Evolutionary conservation across 495 filamentous ascomycete species (phyloP).

Genomic region (Usnea hakonensis): DNA sequence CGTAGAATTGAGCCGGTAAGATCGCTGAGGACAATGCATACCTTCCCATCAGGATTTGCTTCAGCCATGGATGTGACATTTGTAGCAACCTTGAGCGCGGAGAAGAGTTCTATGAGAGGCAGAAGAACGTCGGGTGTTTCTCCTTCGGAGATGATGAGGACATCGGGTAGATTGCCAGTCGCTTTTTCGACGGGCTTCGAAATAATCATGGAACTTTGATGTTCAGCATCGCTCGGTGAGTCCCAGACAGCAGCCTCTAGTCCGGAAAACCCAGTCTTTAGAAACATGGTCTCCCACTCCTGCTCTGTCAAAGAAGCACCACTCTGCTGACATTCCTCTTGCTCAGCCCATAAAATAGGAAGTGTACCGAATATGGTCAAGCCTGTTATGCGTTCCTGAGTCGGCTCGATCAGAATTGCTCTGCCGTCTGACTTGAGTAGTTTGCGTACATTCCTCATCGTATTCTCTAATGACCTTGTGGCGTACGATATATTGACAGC

Average conservation of each 20-base stretch:
- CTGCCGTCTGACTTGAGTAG: conserved; percentile 27
- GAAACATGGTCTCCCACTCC: conserved; percentile 19
- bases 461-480: conserved; percentile 30
- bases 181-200: neutral
- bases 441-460: conserved; percentile 30
- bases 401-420: conserved; percentile 22
- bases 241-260: conserved; percentile 3
- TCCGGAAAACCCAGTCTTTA: conserved; percentile 16
- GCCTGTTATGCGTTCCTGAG: conserved; percentile 5
- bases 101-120: too few relatives aligned
- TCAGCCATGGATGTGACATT: conserved; percentile 10
- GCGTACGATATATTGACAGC: conserved; percentile 24
- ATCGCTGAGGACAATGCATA: conserved; percentile 28
- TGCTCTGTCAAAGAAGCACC: conserved; percentile 14
- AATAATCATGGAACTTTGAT: conserved; percentile 15
- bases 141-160: too few relatives aligned
- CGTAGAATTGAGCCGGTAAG: conserved; percentile 9
- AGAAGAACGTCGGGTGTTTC: too few relatives aligned
- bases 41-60: conserved; percentile 16
- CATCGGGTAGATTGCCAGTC: too few relatives aligned
- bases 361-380: conserved; percentile 18
- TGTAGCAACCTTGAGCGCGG: too few relatives aligned
- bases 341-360: conserved; percentile 27
- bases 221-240: conserved; percentile 2
- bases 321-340: conserved; percentile 11